These are phyloP conservation scores for Steccherinum ochraceum DNA, from an alignment of 768 basidiomycete genomes.

Conservation along the genomic window DNA sequence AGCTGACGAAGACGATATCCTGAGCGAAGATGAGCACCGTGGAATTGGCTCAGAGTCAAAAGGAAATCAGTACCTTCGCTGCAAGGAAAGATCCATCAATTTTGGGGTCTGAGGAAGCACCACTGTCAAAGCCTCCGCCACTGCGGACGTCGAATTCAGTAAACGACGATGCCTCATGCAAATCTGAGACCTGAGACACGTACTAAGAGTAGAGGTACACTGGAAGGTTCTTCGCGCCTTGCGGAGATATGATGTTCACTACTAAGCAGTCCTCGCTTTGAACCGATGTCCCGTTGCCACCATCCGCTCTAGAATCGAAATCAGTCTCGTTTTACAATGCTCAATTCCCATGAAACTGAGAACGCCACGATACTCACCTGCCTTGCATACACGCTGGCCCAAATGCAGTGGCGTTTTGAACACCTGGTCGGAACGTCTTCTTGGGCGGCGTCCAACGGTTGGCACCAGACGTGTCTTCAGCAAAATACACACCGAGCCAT, in stretches of 20 bases:
- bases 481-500: slow-evolving; percentile 19
- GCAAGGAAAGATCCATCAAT: slow-evolving; percentile 20
- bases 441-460: slow-evolving; percentile 21
- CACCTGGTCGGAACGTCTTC: slow-evolving; percentile 1
- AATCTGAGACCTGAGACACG: neutral
- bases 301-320: slow-evolving; percentile 8
- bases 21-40: neutral
- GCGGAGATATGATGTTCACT: slow-evolving; percentile 19
- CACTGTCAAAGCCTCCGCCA: slow-evolving; percentile 17
- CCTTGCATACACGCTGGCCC: slow-evolving; percentile 22
- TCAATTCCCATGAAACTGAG: neutral
- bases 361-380: neutral
- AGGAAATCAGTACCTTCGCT: slow-evolving; percentile 5
- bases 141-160: slow-evolving; percentile 2
- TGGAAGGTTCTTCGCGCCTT: slow-evolving; percentile 14
- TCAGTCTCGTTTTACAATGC: neutral
- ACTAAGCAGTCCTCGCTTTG: slow-evolving; percentile 20
- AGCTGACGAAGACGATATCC: slow-evolving; percentile 19
- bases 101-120: slow-evolving; percentile 18
- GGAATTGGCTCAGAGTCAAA: neutral
- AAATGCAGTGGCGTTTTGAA: slow-evolving; percentile 16
- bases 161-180: neutral
- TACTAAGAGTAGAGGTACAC: slow-evolving; percentile 18
- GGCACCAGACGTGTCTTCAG: slow-evolving; percentile 16
- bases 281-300: slow-evolving; percentile 16